phyloP scores from a whole-genome alignment of 2,329 filamentous ascomycete genomes.

The Raffaelea albimanens region DNA sequence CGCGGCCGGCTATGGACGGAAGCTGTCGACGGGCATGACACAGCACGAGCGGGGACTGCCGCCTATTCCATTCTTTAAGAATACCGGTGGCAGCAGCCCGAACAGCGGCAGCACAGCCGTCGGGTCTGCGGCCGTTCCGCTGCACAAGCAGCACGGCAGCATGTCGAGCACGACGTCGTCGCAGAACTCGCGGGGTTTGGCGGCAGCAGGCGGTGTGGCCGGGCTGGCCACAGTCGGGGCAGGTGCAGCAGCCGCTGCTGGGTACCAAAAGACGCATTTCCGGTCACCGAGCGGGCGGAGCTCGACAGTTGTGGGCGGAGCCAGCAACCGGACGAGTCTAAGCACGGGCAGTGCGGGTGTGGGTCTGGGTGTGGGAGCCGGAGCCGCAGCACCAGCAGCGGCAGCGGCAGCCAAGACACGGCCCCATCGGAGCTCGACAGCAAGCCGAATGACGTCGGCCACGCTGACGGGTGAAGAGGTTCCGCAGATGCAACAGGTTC shows the following conservation, averaged over 20 bases:
- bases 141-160: conserved; percentile 1
- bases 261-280: no score
- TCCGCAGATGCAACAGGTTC: neutral
- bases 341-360: neutral
- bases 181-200: no score
- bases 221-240: neutral
- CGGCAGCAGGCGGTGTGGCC: no score
- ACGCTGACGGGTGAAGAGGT: neutral
- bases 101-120: neutral
- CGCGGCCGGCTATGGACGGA: neutral
- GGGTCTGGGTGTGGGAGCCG: neutral
- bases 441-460: neutral
- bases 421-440: neutral
- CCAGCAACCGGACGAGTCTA: conserved; percentile 9
- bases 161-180: conserved; percentile 1
- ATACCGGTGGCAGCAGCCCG: neutral
- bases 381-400: no score
- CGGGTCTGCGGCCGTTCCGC: neutral
- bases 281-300: conserved; percentile 8
- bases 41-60: conserved; percentile 10
- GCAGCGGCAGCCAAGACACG: no score
- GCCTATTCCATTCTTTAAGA: conserved; percentile 6
- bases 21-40: neutral
- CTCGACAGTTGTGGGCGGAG: conserved; percentile 8
- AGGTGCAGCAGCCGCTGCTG: neutral